Conservation (phyloP, 345 rosid species). For the Dimocarpus longan region DNA sequence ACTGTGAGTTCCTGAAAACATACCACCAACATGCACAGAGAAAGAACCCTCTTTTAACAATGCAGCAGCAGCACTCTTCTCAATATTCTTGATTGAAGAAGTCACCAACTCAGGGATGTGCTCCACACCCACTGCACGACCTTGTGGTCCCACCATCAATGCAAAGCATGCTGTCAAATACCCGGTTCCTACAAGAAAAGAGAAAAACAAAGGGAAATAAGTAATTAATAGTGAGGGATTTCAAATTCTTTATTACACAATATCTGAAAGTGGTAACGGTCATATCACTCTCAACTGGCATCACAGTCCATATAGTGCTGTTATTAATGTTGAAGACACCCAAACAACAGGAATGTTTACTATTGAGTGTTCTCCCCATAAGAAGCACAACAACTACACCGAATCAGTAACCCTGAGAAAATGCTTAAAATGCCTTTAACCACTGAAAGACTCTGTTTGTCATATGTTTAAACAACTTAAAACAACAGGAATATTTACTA, state of each 20-base stretch:
- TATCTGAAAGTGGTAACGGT: neutral
- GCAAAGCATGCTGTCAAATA: conserved; percentile 96
- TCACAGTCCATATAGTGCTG: neutral
- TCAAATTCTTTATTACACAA: conserved; percentile 1
- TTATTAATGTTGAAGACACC: neutral
- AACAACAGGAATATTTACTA: neutral
- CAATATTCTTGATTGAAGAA: conserved; percentile 66
- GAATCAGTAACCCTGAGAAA: neutral
- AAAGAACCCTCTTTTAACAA: conserved; percentile 74
- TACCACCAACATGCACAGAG: conserved; percentile 82
- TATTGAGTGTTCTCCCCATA: neutral
- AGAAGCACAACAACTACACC: neutral
- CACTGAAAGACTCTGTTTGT: neutral
- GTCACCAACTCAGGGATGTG: conserved; percentile 84
- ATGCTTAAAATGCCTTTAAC: neutral
- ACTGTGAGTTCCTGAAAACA: conserved; percentile 22
- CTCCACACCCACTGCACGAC: conserved; percentile 87
- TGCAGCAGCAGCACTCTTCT: conserved; percentile 72
- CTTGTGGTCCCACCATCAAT: conserved; percentile 82
- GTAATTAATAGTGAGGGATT: neutral
- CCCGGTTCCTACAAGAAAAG: conserved; percentile 67
- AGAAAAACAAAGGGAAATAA: neutral
- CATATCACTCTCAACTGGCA: neutral
- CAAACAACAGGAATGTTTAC: neutral
- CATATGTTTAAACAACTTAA: neutral